These are phyloP conservation scores for Stephania japonica DNA, from an alignment of 164 flowering plant species.

Conservation along the genomic window DNA sequence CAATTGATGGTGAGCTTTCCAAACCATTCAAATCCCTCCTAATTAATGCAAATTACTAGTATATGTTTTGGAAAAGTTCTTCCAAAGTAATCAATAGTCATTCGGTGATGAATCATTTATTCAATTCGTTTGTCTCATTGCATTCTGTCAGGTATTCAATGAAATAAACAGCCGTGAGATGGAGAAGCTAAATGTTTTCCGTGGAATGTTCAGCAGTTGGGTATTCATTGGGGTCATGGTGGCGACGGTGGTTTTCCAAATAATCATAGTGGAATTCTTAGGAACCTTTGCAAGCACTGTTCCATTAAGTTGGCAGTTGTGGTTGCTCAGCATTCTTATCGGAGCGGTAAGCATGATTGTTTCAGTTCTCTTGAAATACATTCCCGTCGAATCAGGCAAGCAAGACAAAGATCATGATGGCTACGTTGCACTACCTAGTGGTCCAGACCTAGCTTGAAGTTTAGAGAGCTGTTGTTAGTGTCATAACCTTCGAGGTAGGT, in stretches of 20 bases:
- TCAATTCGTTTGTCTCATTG: neutral
- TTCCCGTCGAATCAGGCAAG: conserved; percentile 2
- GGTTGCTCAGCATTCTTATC: conserved; percentile 2
- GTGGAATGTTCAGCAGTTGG: conserved; percentile 10
- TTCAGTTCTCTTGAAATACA: conserved; percentile 3
- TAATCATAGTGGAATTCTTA: conserved; percentile 5
- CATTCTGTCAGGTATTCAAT: conserved; percentile 8
- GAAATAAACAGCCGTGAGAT: conserved; percentile 14
- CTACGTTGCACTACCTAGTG: conserved; percentile 7
- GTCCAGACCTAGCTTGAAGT: conserved; percentile 8
- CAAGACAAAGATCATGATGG: conserved; percentile 7
- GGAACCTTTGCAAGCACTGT: conserved; percentile 9
- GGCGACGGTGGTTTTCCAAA: conserved; percentile 12
- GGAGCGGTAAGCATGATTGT: conserved; percentile 8
- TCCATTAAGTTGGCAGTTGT: conserved; percentile 9
- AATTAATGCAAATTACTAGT: too few relatives aligned
- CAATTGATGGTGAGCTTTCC: too few relatives aligned
- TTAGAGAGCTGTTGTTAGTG: neutral
- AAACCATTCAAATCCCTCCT: too few relatives aligned
- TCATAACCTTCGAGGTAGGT: neutral
- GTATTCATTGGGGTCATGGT: conserved; percentile 10
- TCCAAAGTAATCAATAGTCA: neutral
- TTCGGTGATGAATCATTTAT: neutral
- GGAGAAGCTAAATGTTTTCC: conserved; percentile 15
- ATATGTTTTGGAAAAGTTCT: neutral